Base-by-base conservation (phyloP, 2,329 filamentous ascomycete genomes). In the Arachnomyces sp. region DNA sequence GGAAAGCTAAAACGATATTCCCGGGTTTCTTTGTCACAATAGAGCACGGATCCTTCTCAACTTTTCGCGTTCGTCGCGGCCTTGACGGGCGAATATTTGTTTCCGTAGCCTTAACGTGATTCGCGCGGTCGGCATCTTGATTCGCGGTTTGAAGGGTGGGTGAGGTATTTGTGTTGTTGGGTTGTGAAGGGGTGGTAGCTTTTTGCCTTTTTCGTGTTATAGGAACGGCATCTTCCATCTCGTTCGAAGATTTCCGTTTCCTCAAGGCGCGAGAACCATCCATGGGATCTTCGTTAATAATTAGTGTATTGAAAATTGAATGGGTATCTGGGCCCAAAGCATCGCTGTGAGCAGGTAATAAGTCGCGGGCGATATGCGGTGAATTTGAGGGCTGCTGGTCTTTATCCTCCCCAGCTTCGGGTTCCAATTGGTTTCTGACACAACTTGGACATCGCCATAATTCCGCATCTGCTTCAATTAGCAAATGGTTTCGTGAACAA, bases 201-300 rank as follows among this genome's bases (percentile, higher is more conserved):
- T 62, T 60, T 32, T 55, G 56, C 40, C 65, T 53, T 47, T 49
- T 82, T 72, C 47, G 85, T 70, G 47, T 65, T 16, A 60, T 51
- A 15, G 59, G 57, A 2, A 51, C 49, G 36, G 60, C 55, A 37
- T 64, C 68, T 36, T 82, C 79, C 11, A 53, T 70, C 42, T 78
- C 75, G 9, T 75, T 70, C 2, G 84, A 82, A 1, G 85, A 81
- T 61, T 90, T 94, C 39, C 89, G 79, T 64, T 94, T 94, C 44
- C 89, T 76, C 44, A 94, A 67, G 25, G 84, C 76, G 39, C 87
- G 81, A 7, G 85, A 81, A 34, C 82, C 84, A 60, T 90, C 83
- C 66, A 82, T 71, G 6, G 81, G 73, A 53, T 87, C 82, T 46
- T 83, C 82, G 39, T 83, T 77, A 39, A 84, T 70, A 29, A 84